Percentiles rank a stretch among this genome's conserved stretches.
Evolutionary conservation across 768 basidiomycete species (phyloP).

Genomic region (Bullera alba): DNA sequence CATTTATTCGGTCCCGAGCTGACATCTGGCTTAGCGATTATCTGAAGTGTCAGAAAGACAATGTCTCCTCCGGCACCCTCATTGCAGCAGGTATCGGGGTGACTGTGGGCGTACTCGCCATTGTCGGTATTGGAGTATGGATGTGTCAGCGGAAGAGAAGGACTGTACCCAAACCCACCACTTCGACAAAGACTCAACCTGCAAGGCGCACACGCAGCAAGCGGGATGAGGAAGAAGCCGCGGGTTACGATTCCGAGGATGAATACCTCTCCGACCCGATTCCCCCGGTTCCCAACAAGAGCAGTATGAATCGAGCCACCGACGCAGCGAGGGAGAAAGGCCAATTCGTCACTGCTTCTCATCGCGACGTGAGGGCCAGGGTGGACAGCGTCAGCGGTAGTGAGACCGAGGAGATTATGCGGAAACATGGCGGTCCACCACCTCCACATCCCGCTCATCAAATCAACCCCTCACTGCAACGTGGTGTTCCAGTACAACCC

Average conservation of each 20-base stretch:
- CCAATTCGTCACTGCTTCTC: not conserved
- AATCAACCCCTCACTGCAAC: not conserved
- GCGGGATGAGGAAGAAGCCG: not conserved
- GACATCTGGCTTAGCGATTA: no score
- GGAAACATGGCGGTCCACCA: not conserved
- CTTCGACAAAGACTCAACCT: not conserved
- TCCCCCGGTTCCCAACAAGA: not conserved
- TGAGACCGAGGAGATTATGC: not conserved
- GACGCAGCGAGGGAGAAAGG: not conserved
- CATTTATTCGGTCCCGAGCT: no score
- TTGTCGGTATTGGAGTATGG: constrained; percentile 1
- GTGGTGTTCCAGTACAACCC: not conserved
- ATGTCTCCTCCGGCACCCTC: constrained; percentile 23
- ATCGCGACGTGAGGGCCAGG: not conserved
- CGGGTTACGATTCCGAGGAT: not conserved
- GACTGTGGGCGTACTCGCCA: constrained; percentile 20
- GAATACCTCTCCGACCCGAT: not conserved
- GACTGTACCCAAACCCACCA: not conserved
- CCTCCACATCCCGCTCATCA: not conserved
- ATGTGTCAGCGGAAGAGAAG: not conserved
- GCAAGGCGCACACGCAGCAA: not conserved
- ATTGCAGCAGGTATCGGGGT: constrained; percentile 30
- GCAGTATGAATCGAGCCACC: not conserved
- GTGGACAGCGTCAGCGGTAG: not conserved
- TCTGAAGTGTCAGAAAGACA: constrained; percentile 23